Base-by-base conservation (phyloP, 257 asterid genomes). In the Solanum chiquidenum region DNA sequence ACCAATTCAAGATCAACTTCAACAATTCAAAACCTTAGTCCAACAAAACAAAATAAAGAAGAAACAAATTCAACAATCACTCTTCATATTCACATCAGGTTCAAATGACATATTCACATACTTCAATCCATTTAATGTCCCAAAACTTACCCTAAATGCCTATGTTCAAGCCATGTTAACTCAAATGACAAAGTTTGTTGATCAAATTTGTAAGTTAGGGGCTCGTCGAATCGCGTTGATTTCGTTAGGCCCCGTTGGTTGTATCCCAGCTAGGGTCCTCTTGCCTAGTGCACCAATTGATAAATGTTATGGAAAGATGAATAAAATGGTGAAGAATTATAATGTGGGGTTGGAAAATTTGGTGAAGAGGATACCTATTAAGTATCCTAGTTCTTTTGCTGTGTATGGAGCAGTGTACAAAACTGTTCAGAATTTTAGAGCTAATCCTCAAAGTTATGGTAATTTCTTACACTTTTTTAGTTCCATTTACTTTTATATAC, bases 161-260 rank as follows among this genome's bases (percentile, higher is more conserved):
- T 92, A 88, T 49, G 94, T 95, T 0, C 92, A 86, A 69, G 90
- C 91, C 84, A 95, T 95, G 98, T 68, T 93, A 23, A 55, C 38
- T 37, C 62, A 92, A 85, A 92, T 89, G 21, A 12, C 31, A 4
- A 34, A 4, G 1, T 91, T 93, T 52, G 37, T 95, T 8, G 86
- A 91, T 74, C 80, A 88, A 12, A 88, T 93, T n/a, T 89, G 89
- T 91, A 85, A 85, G 64, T 93, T 94, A 0, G 98, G 98, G 1
- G 98, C 92, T 23, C 92, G 94, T 1, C 88, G 92, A 13, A 69
- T 94, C 12, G 94, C 92, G 0, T 2, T 94, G 14, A 93, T 94
- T 88, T 93, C 94, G 1, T 89, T 95, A 12, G 96, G 98, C 21
- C 98, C 98, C 0, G 96, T 95, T 4, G 98, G 98, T 12, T 95